Percentiles rank a stretch among this genome's conserved stretches.
phyloP scores from a whole-genome alignment of 495 filamentous ascomycete species.

The Xylaria acuta region DNA sequence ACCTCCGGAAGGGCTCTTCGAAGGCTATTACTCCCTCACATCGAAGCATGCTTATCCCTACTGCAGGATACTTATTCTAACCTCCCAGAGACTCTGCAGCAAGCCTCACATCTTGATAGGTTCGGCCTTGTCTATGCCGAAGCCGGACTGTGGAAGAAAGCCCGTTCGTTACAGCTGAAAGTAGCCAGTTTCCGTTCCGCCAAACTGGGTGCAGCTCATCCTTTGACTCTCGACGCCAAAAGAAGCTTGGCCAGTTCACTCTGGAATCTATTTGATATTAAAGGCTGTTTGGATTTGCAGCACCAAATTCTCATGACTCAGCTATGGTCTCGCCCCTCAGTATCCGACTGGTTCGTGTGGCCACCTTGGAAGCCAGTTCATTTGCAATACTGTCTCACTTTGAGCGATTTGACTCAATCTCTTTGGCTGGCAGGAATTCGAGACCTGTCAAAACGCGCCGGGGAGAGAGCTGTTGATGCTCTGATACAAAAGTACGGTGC shows the following conservation, averaged over 20 bases:
- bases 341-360: conserved; percentile 23
- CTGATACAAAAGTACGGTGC: conserved; percentile 28
- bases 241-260: conserved; percentile 8
- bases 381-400: conserved; percentile 12
- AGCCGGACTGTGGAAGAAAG: conserved; percentile 19
- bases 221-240: conserved; percentile 1
- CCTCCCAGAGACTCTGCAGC: conserved; percentile 6
- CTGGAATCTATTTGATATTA: conserved; percentile 19
- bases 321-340: conserved; percentile 19
- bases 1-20: conserved; percentile 24
- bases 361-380: conserved; percentile 18
- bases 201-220: conserved; percentile 18
- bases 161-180: conserved; percentile 11
- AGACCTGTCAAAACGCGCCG: conserved; percentile 24
- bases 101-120: conserved; percentile 15
- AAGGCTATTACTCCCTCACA: conserved; percentile 35
- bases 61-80: conserved; percentile 9
- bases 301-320: conserved; percentile 18
- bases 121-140: conserved; percentile 20
- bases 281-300: conserved; percentile 4
- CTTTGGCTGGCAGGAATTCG: conserved; percentile 17
- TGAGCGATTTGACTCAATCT: conserved; percentile 16
- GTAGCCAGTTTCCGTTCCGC: conserved; percentile 13
- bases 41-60: conserved; percentile 35
- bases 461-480: conserved; percentile 32